Evolutionary conservation across 768 basidiomycete genomes (phyloP), one percentile per base, ranked within the genome.

Genomic region (Tulasnella sp.): DNA sequence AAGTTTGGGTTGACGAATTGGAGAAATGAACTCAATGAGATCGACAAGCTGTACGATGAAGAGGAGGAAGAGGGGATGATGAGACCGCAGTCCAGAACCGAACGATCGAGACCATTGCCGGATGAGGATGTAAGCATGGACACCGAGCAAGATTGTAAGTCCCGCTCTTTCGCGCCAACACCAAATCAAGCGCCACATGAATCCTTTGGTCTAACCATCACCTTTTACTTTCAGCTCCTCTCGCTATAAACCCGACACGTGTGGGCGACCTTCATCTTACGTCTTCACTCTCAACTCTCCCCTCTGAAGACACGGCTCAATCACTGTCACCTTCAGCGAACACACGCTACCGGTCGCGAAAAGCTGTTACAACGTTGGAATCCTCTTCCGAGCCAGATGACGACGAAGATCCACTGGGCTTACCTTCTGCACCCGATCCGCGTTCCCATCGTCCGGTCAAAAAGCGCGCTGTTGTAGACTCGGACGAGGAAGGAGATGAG

Each of bases 381-480:
- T 71, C 69, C 25, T 39, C 69, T 36, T 71, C 69, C 69, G 69
- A 71, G 25, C 1, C 69, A 1, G 69, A 71, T 22, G 38, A 39
- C 22, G 69, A 71, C 38, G 69, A 71, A 39, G 69, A 71, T 34
- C 69, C 38, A 39, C 42, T 45, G 6, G 38, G 38, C 31, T 39
- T 12, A 38, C 22, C 69, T 14, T 25, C 69, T 4, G 38, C 37
- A 14, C 1, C 7, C 58, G 31, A 2, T 25, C 31, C 58, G 3
- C 29, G 42, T 8, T 38, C 52, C 0, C 72, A 73, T 42, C 72
- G 72, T 49, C 40, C 72, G 40, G 36, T 73, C 72, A 73, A 73
- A 58, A 73, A 58, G 72, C 40, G 40, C 36, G 72, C 40, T 22
- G 17, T 71, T 12, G 22, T 45, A 31, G 72, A 73, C 22, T 73